These are phyloP conservation scores for Furcasterigmium sp. DNA, from an alignment of 2,329 filamentous ascomycete species.

Conservation along the genomic window DNA sequence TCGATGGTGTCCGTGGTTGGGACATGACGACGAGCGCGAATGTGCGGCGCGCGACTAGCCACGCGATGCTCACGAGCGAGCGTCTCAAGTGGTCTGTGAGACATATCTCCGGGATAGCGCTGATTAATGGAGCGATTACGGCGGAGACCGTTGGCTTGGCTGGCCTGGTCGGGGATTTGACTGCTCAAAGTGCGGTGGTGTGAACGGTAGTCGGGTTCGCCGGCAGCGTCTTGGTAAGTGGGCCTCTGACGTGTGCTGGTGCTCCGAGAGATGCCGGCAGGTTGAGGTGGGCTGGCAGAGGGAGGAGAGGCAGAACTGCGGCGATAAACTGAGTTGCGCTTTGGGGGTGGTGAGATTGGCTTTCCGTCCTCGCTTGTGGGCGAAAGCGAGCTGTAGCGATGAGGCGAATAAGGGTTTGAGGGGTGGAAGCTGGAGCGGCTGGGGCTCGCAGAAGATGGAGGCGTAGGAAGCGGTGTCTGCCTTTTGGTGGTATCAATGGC, in stretches of 20 bases:
- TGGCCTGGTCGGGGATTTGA: slow-evolving; percentile 15
- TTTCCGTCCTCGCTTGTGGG: slow-evolving; percentile 6
- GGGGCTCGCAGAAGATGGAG: slow-evolving; percentile 50
- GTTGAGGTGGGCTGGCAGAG: slow-evolving; percentile 2
- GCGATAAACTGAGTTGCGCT: background rate
- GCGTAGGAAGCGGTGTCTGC: slow-evolving; percentile 30
- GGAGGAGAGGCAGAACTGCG: slow-evolving; percentile 9
- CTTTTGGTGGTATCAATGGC: slow-evolving; percentile 2
- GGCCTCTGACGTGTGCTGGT: slow-evolving; percentile 9
- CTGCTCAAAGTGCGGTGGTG: slow-evolving; percentile 19
- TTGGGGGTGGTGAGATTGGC: background rate
- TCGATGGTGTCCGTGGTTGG: slow-evolving; percentile 77
- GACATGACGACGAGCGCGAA: slow-evolving; percentile 59
- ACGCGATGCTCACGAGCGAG: slow-evolving; percentile 57
- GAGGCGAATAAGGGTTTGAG: slow-evolving; percentile 33
- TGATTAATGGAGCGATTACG: slow-evolving; percentile 43
- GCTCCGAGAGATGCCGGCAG: slow-evolving; percentile 11
- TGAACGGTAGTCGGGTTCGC: background rate
- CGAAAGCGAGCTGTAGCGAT: slow-evolving; percentile 22
- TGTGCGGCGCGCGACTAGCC: slow-evolving; percentile 62
- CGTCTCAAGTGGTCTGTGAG: slow-evolving; percentile 61
- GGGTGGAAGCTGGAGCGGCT: slow-evolving; percentile 39
- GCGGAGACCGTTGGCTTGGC: slow-evolving; percentile 8
- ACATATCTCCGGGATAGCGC: slow-evolving; percentile 60
- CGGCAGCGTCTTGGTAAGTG: background rate